Percentiles rank a stretch among this genome's conserved stretches.
These are phyloP conservation scores for Tephrocybe sp. DNA, from an alignment of 768 basidiomycete genomes.

Conservation along the genomic window DNA sequence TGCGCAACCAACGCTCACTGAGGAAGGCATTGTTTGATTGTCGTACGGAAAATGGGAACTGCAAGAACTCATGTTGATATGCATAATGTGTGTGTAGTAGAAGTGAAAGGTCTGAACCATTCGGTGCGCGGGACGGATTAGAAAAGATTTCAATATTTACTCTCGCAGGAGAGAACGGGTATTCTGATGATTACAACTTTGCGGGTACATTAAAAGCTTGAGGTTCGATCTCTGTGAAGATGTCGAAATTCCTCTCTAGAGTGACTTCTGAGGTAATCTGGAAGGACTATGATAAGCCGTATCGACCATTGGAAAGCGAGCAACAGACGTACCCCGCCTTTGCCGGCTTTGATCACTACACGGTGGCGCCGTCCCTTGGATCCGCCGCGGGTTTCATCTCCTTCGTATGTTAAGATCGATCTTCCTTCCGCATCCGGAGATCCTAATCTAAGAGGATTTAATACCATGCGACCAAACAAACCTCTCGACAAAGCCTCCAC, in stretches of 20 bases:
- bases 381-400: conserved; percentile 67
- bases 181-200: conserved; percentile 24
- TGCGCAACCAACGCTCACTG: too few relatives aligned
- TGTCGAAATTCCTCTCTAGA: conserved; percentile 63
- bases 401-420: conserved; percentile 59
- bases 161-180: too few relatives aligned
- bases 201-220: conserved; percentile 24
- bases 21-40: too few relatives aligned
- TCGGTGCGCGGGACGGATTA: too few relatives aligned
- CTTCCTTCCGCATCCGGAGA: conserved; percentile 42
- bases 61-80: too few relatives aligned
- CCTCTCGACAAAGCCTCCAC: conserved; percentile 48
- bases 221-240: conserved; percentile 52
- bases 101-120: not conserved
- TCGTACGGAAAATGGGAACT: too few relatives aligned
- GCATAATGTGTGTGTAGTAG: too few relatives aligned
- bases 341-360: conserved; percentile 42
- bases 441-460: conserved; percentile 47
- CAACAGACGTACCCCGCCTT: conserved; percentile 47
- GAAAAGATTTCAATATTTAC: too few relatives aligned
- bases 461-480: conserved; percentile 57
- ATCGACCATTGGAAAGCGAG: not conserved
- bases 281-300: not conserved
- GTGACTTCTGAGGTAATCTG: conserved; percentile 51
- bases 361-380: conserved; percentile 59